Percentiles rank a stretch among this genome's conserved stretches.
phyloP scores from a whole-genome alignment of 208 protist genomes.

The Acanthamoeba castellanii region DNA sequence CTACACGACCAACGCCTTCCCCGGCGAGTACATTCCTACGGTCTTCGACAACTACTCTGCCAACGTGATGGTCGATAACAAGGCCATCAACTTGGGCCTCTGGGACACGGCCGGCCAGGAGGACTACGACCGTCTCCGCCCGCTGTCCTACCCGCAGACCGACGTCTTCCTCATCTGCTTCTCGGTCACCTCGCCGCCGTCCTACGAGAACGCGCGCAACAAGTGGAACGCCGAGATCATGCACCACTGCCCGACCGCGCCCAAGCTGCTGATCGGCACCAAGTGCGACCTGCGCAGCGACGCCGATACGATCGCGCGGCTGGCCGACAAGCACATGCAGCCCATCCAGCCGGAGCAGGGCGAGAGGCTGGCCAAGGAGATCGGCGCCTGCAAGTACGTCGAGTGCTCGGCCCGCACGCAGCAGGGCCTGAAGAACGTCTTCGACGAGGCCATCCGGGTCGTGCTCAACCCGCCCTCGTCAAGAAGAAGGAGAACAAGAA shows the following conservation, averaged over 20 bases:
- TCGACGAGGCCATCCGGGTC: neutral
- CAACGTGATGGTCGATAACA: no score
- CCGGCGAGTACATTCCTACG: no score
- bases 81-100: no score
- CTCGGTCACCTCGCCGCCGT: constrained; percentile 69
- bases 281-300: constrained; percentile 92
- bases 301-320: constrained; percentile 58
- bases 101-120: no score
- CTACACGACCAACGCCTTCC: no score
- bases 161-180: no score
- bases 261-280: constrained; percentile 94
- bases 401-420: constrained; percentile 94
- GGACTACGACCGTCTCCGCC: no score
- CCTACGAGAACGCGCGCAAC: constrained; percentile 87
- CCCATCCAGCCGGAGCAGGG: constrained; percentile 85
- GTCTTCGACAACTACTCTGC: no score
- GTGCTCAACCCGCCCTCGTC: no score
- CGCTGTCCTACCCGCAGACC: no score
- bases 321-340: constrained; percentile 82
- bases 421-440: constrained; percentile 87
- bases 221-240: constrained; percentile 71
- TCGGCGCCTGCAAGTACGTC: constrained; percentile 91
- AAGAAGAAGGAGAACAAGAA: no score
- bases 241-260: constrained; percentile 73
- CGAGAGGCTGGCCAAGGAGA: constrained; percentile 86